Conservation (phyloP, 2,329 filamentous ascomycete genomes). For the Simplicillium sp. region DNA sequence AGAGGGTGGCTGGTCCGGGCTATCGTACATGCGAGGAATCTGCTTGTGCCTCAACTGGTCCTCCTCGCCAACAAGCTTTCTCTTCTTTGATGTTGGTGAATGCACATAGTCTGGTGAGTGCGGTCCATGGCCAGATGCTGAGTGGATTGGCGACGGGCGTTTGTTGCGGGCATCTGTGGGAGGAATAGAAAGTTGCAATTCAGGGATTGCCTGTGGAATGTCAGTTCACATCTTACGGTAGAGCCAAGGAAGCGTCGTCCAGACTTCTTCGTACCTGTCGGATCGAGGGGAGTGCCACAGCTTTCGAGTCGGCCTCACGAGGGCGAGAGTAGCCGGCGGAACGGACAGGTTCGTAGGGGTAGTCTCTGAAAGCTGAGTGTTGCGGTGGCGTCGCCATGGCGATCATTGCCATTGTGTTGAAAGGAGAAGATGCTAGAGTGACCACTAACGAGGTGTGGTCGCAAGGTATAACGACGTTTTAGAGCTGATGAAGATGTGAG, state of each 20-base stretch:
- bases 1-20: constrained; percentile 19
- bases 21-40: constrained; percentile 36
- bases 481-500: too few relatives aligned
- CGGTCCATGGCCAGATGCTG: constrained; percentile 14
- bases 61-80: constrained; percentile 31
- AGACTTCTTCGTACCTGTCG: constrained; percentile 33
- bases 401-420: constrained; percentile 39
- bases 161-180: not conserved
- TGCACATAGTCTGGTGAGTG: constrained; percentile 38
- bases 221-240: constrained; percentile 10
- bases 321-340: constrained; percentile 22
- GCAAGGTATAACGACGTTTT: too few relatives aligned
- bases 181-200: constrained; percentile 26
- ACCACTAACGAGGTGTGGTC: too few relatives aligned
- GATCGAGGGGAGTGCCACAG: constrained; percentile 40
- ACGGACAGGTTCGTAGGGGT: constrained; percentile 27
- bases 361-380: constrained; percentile 29
- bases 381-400: constrained; percentile 33
- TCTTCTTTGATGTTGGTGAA: constrained; percentile 41
- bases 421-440: not conserved
- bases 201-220: constrained; percentile 32
- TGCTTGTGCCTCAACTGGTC: constrained; percentile 30
- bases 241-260: too few relatives aligned
- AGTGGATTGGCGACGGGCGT: constrained; percentile 22
- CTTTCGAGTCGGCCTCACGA: constrained; percentile 24